Evolutionary conservation across 2,329 filamentous ascomycete species (phyloP), one percentile per base, ranked within the genome.

Genomic region (Colletotrichum zoysiae): DNA sequence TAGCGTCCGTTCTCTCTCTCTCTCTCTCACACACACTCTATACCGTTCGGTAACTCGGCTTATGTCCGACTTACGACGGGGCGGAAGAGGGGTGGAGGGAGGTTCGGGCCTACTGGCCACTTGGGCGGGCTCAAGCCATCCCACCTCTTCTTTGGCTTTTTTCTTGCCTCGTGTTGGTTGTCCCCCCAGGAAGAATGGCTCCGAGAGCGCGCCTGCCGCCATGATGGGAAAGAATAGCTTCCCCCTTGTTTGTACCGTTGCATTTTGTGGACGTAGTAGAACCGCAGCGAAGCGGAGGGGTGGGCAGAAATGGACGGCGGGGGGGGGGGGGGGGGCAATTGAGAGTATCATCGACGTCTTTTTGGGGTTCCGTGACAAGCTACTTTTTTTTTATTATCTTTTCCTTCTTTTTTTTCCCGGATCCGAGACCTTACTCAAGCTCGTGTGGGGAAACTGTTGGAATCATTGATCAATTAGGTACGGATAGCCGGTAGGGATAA

Each of bases 41-140:
- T 30, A 30, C 30, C 30, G 30, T 18, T n/a, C 33, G 33, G 30
- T 23, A 51, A 46, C 23, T 51, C 59, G 46, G 59, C 59, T 51
- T n/a, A 62, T 62, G 33, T 62, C 59, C 59, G 46, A 40, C 46
- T 62, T 18, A 5, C 30, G 23, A 59, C 14, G 40, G 40, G 55
- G 55, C 20, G 11, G 55, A 18, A 38, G 20, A 11, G 20, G 20
- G 20, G 26, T 2, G 26, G 30, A 7, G 33, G 23, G 12, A 40
- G 12, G 38, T 50, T 62, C 59, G 59, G 59, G 46, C 59, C 59
- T 62, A 62, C 44, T 51, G 30, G 30, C 30, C 30, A 30, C 30
- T 30, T 30, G 20, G 20, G 16, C n/a, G 11, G 14, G n/a, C 44
- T 23, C 33, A 33, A 20, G 16, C 46, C 30, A 5, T 30, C 30